Conservation (phyloP, 179 eudicot species). For the Heliamphora pulchella region DNA sequence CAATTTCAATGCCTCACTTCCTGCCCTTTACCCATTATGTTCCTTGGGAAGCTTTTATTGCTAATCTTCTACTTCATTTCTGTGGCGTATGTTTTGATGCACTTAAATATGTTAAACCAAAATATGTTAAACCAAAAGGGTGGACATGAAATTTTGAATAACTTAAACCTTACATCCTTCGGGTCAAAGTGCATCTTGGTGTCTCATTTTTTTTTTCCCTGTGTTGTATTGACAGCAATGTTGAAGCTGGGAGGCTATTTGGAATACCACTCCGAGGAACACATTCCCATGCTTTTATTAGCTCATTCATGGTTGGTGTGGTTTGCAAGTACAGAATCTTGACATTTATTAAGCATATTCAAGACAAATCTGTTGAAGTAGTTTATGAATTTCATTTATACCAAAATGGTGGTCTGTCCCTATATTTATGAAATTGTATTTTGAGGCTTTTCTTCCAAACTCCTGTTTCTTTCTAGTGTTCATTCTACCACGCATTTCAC, state of each 20-base stretch:
- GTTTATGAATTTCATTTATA: neutral
- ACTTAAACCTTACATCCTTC: neutral
- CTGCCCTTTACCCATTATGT: neutral
- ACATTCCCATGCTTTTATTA: conserved; percentile 98
- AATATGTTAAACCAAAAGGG: too few relatives aligned
- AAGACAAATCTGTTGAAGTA: neutral
- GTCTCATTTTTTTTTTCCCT: conserved; percentile 7
- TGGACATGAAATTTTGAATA: neutral
- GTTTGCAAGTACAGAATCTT: conserved; percentile 9
- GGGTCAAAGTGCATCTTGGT: neutral
- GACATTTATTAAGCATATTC: neutral
- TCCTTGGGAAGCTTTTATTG: neutral
- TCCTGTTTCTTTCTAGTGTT: neutral
- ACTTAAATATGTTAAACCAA: neutral
- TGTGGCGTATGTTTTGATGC: neutral
- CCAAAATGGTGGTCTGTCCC: neutral
- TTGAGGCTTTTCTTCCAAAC: neutral
- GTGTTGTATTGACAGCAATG: conserved; percentile 56
- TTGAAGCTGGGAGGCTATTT: conserved; percentile 90
- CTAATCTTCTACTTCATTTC: neutral
- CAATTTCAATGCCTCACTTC: neutral
- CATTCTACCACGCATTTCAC: neutral
- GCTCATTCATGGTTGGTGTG: conserved; percentile 82
- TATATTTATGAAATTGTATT: neutral
- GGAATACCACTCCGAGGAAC: conserved; percentile 96